Percentiles rank a stretch among this genome's conserved stretches.
Conservation (phyloP, 2,329 filamentous ascomycete genomes). For the Passalora sequoiae region DNA sequence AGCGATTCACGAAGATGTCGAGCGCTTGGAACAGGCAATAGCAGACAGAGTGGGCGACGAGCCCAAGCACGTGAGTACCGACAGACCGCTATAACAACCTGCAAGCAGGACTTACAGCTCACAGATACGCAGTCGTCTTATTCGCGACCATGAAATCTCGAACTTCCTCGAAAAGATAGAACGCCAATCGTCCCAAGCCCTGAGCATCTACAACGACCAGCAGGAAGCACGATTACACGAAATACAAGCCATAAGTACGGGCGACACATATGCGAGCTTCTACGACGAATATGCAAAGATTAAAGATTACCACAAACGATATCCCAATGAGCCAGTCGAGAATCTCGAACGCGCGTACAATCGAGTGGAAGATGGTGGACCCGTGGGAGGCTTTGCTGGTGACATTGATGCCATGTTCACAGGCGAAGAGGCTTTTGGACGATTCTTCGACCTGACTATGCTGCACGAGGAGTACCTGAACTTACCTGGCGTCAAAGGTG, state of each 20-base stretch:
- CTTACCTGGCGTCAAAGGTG: conserved; percentile 69
- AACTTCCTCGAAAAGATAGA: conserved; percentile 85
- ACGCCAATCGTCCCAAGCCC: conserved; percentile 71
- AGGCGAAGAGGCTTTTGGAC: conserved; percentile 88
- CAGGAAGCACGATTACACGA: conserved; percentile 69
- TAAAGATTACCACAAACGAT: conserved; percentile 81
- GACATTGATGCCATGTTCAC: conserved; percentile 90
- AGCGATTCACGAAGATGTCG: conserved; percentile 90
- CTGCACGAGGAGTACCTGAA: conserved; percentile 88
- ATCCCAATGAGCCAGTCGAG: conserved; percentile 91
- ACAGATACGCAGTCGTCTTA: conserved; percentile 80
- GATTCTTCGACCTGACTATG: conserved; percentile 81
- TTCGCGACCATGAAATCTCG: conserved; percentile 85
- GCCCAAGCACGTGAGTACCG: conserved; percentile 68
- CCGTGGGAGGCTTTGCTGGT: conserved; percentile 42
- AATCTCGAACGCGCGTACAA: conserved; percentile 93
- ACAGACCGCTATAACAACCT: not conserved
- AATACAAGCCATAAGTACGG: conserved; percentile 74
- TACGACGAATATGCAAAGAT: conserved; percentile 77
- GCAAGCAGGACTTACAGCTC: conserved; percentile 20
- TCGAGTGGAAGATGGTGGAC: conserved; percentile 54
- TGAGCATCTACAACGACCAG: conserved; percentile 78
- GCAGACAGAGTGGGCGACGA: conserved; percentile 85
- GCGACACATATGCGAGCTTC: conserved; percentile 86
- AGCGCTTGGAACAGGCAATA: conserved; percentile 90